Evolutionary conservation across 108 stramenopile species (phyloP).

Genomic region (Epipyxis sp.): DNA sequence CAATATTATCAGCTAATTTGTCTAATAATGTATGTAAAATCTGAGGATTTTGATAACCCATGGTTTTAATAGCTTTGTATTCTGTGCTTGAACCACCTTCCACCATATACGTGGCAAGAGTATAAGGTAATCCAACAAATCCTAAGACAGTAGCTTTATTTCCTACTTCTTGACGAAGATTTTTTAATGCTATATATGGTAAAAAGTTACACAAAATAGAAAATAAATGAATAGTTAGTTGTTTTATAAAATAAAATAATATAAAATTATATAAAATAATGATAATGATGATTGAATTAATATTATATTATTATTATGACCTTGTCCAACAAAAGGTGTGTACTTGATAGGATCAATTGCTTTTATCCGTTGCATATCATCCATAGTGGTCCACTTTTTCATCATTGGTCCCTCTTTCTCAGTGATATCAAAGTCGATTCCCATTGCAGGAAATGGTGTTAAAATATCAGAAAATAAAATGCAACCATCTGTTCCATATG

Average conservation of each 20-base stretch:
- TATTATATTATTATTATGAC: too few species aligned
- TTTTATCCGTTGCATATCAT: constrained; percentile 26
- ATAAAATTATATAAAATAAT: too few species aligned
- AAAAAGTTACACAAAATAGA: too few species aligned
- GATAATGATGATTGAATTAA: too few species aligned
- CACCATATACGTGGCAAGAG: constrained; percentile 90
- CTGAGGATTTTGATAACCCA: constrained; percentile 79
- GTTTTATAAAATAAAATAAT: too few species aligned
- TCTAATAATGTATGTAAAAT: constrained; percentile 72
- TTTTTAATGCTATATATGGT: background rate
- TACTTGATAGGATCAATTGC: background rate
- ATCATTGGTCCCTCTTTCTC: constrained; percentile 89
- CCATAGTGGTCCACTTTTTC: constrained; percentile 18
- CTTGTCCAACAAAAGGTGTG: constrained; percentile 29
- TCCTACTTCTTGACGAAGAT: constrained; percentile 59
- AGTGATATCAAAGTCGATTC: constrained; percentile 92
- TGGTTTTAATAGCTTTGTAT: constrained; percentile 73
- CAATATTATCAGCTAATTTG: constrained; percentile 82
- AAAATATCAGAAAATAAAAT: constrained; percentile 99
- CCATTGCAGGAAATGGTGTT: constrained; percentile 89
- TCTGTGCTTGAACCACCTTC: constrained; percentile 90
- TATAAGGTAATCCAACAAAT: constrained; percentile 96
- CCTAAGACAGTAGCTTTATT: constrained; percentile 86
- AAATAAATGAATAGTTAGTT: too few species aligned
- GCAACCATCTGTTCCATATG: constrained; percentile 91